These are phyloP conservation scores for Panellus pusillus DNA, from an alignment of 768 basidiomycete genomes.

Conservation along the genomic window DNA sequence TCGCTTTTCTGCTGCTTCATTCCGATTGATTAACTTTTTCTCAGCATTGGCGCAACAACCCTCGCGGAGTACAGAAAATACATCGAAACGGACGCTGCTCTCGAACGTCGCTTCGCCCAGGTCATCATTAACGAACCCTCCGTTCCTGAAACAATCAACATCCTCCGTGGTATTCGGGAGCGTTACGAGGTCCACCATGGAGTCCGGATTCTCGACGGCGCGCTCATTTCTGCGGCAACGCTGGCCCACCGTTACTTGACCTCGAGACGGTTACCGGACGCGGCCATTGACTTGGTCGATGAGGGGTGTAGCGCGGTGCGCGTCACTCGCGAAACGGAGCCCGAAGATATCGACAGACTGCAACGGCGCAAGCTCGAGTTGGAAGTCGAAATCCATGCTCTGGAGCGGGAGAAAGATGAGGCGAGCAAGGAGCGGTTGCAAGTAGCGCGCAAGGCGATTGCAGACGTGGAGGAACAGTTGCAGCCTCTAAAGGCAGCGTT, in stretches of 20 bases:
- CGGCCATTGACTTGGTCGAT: conserved; percentile 90
- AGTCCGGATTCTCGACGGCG: conserved; percentile 84
- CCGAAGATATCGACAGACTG: conserved; percentile 89
- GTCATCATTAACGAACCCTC: conserved; percentile 90
- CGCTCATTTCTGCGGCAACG: conserved; percentile 86
- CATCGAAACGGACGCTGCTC: conserved; percentile 89
- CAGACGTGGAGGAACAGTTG: conserved; percentile 83
- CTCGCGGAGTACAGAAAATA: conserved; percentile 90
- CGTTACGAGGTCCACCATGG: conserved; percentile 94
- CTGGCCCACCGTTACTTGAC: conserved; percentile 94
- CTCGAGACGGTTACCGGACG: conserved; percentile 73
- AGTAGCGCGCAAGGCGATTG: conserved; percentile 71
- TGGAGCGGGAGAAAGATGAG: conserved; percentile 88
- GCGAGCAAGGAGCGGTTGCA: conserved; percentile 84
- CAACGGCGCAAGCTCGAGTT: conserved; percentile 88
- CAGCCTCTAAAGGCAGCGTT: conserved; percentile 82
- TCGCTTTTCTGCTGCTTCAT: neutral
- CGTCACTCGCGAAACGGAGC: conserved; percentile 91
- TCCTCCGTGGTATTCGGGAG: conserved; percentile 90
- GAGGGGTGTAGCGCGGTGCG: conserved; percentile 86
- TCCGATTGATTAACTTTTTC: neutral
- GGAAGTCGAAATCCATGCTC: conserved; percentile 92
- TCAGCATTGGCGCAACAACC: conserved; percentile 86
- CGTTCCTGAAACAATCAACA: conserved; percentile 88
- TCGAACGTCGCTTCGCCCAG: conserved; percentile 91